A percentile compares a stretch with the other conserved stretches of the same genome.
These are phyloP conservation scores for Ascochyta clinopodiicola DNA, from an alignment of 2,329 filamentous ascomycete species.

Conservation along the genomic window DNA sequence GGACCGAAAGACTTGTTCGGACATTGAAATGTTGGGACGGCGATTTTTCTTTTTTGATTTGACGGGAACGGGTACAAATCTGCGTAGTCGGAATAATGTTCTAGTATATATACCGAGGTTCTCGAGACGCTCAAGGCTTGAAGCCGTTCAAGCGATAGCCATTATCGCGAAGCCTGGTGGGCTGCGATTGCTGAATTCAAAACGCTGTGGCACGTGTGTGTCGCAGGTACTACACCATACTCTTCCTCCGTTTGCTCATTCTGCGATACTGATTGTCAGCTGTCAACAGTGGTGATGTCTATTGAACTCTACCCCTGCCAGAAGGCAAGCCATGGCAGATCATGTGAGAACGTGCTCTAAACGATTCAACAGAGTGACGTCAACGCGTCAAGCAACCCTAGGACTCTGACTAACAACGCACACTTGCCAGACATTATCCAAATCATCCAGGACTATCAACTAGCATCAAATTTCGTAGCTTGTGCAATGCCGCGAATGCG, in stretches of 20 bases:
- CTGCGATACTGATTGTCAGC: too few species aligned
- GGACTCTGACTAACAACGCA: background rate
- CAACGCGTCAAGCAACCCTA: constrained; percentile 1
- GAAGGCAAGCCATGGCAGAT: background rate
- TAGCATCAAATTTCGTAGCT: background rate
- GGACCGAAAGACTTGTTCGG: background rate
- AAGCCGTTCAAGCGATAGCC: background rate
- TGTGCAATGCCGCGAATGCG: constrained; percentile 26
- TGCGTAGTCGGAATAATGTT: background rate
- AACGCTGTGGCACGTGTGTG: background rate
- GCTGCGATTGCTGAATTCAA: background rate
- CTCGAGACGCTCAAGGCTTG: background rate
- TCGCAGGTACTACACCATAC: background rate
- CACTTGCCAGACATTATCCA: background rate
- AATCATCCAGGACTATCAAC: background rate
- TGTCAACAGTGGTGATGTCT: too few species aligned
- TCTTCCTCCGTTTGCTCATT: background rate
- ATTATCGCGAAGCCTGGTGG: background rate
- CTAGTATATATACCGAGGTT: background rate
- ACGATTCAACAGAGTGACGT: constrained; percentile 1
- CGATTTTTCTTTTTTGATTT: background rate
- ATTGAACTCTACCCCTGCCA: background rate
- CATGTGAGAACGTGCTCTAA: constrained; percentile 1
- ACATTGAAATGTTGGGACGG: background rate
- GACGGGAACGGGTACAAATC: background rate